These are phyloP conservation scores for Abrus pulchellus DNA, from an alignment of 306 rosid species.

Conservation along the genomic window DNA sequence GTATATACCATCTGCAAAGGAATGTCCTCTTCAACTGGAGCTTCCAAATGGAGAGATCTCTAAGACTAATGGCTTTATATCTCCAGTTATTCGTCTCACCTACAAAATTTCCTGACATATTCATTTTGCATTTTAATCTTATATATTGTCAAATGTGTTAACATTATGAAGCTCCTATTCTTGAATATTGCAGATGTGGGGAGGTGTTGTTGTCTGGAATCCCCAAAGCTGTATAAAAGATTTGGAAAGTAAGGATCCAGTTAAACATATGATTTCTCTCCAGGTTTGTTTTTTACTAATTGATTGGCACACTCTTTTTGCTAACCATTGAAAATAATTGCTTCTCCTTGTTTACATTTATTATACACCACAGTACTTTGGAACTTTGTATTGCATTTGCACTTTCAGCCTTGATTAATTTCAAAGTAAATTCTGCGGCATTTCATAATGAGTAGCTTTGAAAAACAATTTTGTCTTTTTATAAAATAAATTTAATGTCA, in stretches of 20 bases:
- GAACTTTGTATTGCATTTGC: conserved; percentile 35
- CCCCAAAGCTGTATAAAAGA: conserved; percentile 69
- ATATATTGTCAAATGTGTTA: conserved; percentile 31
- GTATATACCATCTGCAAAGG: conserved; percentile 83
- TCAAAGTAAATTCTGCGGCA: conserved; percentile 21
- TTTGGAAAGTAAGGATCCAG: conserved; percentile 60
- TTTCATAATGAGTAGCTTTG: conserved; percentile 30
- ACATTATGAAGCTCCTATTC: conserved; percentile 36
- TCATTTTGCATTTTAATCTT: conserved; percentile 16
- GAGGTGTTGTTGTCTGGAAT: conserved; percentile 93
- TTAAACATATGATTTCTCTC: conserved; percentile 64
- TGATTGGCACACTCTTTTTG: conserved; percentile 33
- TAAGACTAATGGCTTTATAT: conserved; percentile 88
- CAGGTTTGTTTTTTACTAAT: conserved; percentile 63
- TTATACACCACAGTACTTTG: conserved; percentile 22
- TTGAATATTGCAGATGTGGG: conserved; percentile 87
- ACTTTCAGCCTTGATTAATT: conserved; percentile 4
- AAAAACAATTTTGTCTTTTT: background rate
- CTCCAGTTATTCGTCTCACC: conserved; percentile 75
- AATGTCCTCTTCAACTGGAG: conserved; percentile 89
- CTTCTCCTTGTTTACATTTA: conserved; percentile 23
- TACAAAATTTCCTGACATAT: conserved; percentile 36
- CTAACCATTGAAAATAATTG: conserved; percentile 16
- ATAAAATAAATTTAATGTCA: conserved; percentile 4
- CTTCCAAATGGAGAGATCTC: conserved; percentile 89